Evolutionary conservation across 2,329 filamentous ascomycete genomes (phyloP).

Genomic region (Colletotrichum shisoi): DNA sequence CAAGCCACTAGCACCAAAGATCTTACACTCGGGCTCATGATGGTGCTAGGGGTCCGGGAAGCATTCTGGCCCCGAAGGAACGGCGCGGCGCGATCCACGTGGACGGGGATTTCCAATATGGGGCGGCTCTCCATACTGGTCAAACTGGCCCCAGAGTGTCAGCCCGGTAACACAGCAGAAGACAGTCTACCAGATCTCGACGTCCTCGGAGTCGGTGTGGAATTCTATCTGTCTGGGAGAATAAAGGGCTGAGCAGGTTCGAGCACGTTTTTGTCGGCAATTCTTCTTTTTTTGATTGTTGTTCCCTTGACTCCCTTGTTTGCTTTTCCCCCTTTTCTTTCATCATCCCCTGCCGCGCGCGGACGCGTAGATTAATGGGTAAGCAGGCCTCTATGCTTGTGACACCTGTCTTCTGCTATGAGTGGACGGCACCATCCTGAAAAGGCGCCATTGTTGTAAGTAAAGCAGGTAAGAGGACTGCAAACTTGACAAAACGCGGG

Average conservation of each 20-base stretch:
- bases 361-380: no score
- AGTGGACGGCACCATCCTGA: not conserved
- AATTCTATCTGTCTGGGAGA: not conserved
- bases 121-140: not conserved
- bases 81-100: not conserved
- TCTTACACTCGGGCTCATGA: not conserved
- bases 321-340: conserved; percentile 1
- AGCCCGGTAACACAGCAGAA: not conserved
- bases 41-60: not conserved
- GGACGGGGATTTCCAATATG: conserved; percentile 23
- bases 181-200: not conserved
- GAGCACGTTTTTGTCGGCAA: conserved; percentile 16
- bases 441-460: not conserved
- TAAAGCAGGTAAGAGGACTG: not conserved
- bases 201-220: no score
- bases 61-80: conserved; percentile 9
- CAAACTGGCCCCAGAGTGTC: not conserved
- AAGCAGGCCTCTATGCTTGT: not conserved
- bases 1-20: not conserved
- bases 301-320: not conserved
- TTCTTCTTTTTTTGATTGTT: not conserved
- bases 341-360: not conserved
- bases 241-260: conserved; percentile 5
- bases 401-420: not conserved
- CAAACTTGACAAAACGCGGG: not conserved